Conservation (phyloP, 2,329 filamentous ascomycete genomes). For the Sarocladium kiliense region DNA sequence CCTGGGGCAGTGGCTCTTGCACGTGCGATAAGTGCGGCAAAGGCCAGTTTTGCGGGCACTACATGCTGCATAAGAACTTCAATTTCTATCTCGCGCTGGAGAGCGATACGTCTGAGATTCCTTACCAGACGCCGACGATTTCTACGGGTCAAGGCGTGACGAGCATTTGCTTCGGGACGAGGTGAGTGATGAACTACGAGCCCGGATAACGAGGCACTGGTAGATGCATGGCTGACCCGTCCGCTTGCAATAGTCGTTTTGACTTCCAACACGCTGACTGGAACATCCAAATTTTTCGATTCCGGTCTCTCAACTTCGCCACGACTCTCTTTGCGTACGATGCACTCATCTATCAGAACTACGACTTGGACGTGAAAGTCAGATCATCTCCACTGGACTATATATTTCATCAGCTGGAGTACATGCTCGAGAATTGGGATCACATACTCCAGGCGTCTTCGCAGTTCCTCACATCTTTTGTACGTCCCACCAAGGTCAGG, state of each 20-base stretch:
- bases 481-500: not conserved
- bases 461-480: not conserved
- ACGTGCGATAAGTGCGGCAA: not conserved
- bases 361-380: not conserved
- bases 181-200: not conserved
- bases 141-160: not conserved
- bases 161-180: not conserved
- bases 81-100: not conserved
- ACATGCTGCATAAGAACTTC: not conserved
- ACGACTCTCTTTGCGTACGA: not conserved
- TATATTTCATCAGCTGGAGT: not conserved
- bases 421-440: not conserved
- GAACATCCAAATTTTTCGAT: not conserved
- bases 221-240: no score
- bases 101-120: not conserved
- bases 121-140: not conserved
- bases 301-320: not conserved
- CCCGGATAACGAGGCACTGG: no score
- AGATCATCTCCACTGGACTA: not conserved
- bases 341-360: not conserved
- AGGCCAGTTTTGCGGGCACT: not conserved
- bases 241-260: not conserved
- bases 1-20: not conserved
- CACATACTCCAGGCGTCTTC: not conserved
- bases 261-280: not conserved